Base-by-base conservation (phyloP, 345 rosid species). In the Fremontodendron californicum region DNA sequence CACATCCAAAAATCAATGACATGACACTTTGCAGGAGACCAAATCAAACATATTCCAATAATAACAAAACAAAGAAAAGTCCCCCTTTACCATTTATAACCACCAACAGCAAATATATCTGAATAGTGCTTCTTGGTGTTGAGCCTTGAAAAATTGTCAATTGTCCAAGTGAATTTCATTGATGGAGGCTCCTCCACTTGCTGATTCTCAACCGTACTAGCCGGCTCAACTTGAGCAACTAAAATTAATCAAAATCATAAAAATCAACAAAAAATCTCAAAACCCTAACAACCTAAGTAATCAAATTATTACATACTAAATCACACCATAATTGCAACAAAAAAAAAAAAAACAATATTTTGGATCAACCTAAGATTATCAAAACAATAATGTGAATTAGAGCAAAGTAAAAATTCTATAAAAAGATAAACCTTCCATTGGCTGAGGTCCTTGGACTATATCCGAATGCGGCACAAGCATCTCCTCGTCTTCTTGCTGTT, bases 51-150 rank as follows among this genome's bases (percentile, higher is more conserved):
- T 16, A 37, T 6, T 21, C 6, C 52, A 62, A 66, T 37, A 48
- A 73, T 10, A 71, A 27, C 21, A 23, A 69, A 25, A 25, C 13
- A 69, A 15, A 13, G 2, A 65, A 43, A 45, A 45, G n/a, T 16
- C 19, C 0, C 19, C n/a, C 2, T 25, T 64, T 89, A 93, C 99
- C 99, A 96, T 88, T 90, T 92, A 79, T 88, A 91, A 25, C 96
- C 87, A 45, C 94, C 94, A 78, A 90, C 99, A 0, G 85, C 73
- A 71, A 96, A 93, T 16, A 83, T 35, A 37, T 93, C 97, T 3
- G 99, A 96, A 80, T 90, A 93, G 75, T 87, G 93, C 92, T 90
- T 93, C 91, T 90, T 92, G 33, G 86, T 84, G 83, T 85, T 92
- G 77, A 96, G 72, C 87, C 97, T 88, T 57, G 90, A 72, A 80